Conservation (phyloP, 495 filamentous ascomycete species). For the Cercophora samala region DNA sequence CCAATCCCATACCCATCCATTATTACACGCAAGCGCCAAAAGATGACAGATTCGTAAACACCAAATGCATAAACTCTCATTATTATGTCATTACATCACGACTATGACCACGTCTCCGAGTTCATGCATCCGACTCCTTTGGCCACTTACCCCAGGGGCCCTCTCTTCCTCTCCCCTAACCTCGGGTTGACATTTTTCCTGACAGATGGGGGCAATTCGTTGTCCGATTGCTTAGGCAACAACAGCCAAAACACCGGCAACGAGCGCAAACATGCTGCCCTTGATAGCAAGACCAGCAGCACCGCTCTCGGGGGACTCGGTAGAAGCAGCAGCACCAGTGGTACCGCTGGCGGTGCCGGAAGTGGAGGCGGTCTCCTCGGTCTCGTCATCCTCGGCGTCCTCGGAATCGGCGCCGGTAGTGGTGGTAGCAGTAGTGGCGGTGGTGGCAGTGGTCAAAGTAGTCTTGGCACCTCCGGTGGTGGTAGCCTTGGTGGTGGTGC, state of each 20-base stretch:
- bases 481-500: constrained; percentile 12
- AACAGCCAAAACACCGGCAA: constrained; percentile 7
- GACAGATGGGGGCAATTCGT: not conserved
- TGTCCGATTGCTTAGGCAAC: not conserved
- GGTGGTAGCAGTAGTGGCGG: not conserved
- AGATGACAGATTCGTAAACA: not conserved
- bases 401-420: not conserved
- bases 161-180: not conserved
- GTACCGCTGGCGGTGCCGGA: not conserved
- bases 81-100: not conserved
- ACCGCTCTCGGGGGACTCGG: not conserved
- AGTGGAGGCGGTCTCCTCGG: not conserved
- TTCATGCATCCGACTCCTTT: not conserved
- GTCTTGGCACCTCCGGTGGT: constrained; percentile 2
- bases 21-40: too few species aligned
- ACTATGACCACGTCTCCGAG: not conserved
- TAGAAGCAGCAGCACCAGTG: not conserved
- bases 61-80: not conserved
- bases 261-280: constrained; percentile 3
- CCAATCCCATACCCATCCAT: too few species aligned
- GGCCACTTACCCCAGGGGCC: not conserved
- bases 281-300: not conserved
- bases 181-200: not conserved
- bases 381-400: not conserved
- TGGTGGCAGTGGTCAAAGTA: not conserved